These are phyloP conservation scores for Penicillium sclerotiorum DNA, from an alignment of 2,329 filamentous ascomycete species.

Conservation along the genomic window DNA sequence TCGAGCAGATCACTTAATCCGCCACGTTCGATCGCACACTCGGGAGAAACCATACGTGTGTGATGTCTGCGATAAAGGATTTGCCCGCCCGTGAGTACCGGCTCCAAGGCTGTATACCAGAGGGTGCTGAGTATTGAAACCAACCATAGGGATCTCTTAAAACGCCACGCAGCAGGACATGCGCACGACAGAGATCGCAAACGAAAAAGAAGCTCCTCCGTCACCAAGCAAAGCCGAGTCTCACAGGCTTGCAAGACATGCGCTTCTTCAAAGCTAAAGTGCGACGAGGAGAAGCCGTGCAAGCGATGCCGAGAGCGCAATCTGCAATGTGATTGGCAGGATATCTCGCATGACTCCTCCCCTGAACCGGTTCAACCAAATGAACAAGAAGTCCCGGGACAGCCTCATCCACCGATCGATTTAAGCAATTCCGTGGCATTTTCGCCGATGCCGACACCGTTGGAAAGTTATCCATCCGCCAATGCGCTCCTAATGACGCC, in stretches of 20 bases:
- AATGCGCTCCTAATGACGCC: constrained; percentile 10
- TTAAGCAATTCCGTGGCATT: constrained; percentile 9
- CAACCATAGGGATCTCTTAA: constrained; percentile 48
- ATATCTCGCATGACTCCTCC: constrained; percentile 20
- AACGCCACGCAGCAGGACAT: constrained; percentile 50
- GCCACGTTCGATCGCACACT: constrained; percentile 54
- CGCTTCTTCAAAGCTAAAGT: constrained; percentile 55
- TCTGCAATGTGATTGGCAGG: constrained; percentile 46
- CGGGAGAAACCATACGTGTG: constrained; percentile 38
- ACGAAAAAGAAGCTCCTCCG: constrained; percentile 21
- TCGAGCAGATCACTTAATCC: constrained; percentile 55
- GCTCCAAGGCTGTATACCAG: background rate
- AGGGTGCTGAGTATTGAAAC: background rate
- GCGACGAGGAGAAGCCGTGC: constrained; percentile 59
- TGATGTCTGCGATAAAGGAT: constrained; percentile 36
- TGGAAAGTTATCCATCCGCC: constrained; percentile 12
- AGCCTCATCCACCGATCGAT: background rate
- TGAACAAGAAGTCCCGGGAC: constrained; percentile 6
- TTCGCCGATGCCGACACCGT: constrained; percentile 18
- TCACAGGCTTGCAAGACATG: constrained; percentile 57
- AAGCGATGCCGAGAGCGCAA: constrained; percentile 54
- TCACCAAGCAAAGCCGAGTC: constrained; percentile 39
- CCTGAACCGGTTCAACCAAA: constrained; percentile 15
- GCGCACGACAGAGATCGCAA: constrained; percentile 40
- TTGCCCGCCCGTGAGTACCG: constrained; percentile 32